Evolutionary conservation across 768 basidiomycete genomes (phyloP), one percentile per base, ranked within the genome.

Genomic region (Gelatoporia subvermispora): DNA sequence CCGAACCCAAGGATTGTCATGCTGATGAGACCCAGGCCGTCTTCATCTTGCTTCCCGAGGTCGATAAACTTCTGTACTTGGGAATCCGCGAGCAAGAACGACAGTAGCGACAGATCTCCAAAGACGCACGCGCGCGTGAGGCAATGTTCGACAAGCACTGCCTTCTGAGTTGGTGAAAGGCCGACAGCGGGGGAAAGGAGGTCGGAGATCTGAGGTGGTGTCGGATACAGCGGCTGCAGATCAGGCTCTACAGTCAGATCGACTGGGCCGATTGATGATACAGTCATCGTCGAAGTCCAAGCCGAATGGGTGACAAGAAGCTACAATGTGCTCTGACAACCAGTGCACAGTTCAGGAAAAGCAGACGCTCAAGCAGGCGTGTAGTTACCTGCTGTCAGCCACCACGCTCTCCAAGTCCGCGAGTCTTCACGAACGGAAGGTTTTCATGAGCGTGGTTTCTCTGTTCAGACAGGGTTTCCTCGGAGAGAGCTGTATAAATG

Each of bases 1-100:
- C 88, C 85, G 61, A 92, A 92, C 10, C 88, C 89, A 53, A 89
- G 81, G 56, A 91, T 88, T 22, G 83, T 70, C 48, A 81, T 73
- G 62, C 87, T 85, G 70, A 93, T 74, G 52, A 93, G 69, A 21
- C 86, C 83, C 39, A 92, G 72, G 11, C 90, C 91, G 54, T 97
- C 93, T 44, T 94, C 92, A 66, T 95, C 93, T 54, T 79, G 77
- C 47, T 78, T 65, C 36, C 70, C 69, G 41, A 93, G 74, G 66
- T 93, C 88, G 49, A 89, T 69, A 58, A 73, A 77, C 9, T 70
- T 62, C 61, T 84, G 87, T 5, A 84, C 78, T 47, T 81, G 81
- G 35, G 75, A 72, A 66, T 90, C 85, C 31, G 74, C 68, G 43
- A 93, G 72, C 46, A 93, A 76, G 62, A 81, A 84, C 38, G 85